phyloP scores from a whole-genome alignment of 306 rosid genomes.

The Quercus dentata region DNA sequence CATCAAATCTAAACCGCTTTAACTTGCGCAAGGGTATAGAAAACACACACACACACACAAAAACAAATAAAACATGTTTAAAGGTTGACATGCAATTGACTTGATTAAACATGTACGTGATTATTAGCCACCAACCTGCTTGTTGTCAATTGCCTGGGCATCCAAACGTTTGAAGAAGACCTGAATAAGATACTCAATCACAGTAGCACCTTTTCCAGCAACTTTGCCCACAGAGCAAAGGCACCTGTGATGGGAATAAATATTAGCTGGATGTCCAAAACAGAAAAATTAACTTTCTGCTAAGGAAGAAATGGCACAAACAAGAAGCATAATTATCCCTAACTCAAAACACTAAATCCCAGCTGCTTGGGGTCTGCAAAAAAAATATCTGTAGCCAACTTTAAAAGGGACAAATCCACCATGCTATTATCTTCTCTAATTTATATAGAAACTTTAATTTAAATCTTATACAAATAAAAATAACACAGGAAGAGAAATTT shows the following conservation, averaged over 20 bases:
- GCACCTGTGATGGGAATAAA: constrained; percentile 54
- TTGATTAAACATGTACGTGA: background rate
- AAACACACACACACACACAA: background rate
- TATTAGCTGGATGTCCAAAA: constrained; percentile 10
- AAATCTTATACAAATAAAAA: background rate
- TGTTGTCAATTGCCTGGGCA: constrained; percentile 63
- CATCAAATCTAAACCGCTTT: background rate
- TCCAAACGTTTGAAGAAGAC: constrained; percentile 79
- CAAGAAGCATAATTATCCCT: background rate
- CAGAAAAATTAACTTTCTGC: background rate
- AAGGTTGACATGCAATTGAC: background rate
- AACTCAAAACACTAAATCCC: background rate
- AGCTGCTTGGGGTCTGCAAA: background rate
- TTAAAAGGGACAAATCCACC: background rate
- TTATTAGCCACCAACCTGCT: constrained; percentile 58
- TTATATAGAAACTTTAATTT: background rate
- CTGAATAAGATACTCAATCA: constrained; percentile 80
- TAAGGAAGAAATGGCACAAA: background rate
- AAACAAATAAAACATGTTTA: background rate
- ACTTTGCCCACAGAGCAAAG: constrained; percentile 83
- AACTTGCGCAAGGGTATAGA: background rate
- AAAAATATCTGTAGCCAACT: background rate
- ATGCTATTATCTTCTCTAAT: background rate
- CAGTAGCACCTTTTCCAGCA: constrained; percentile 75
- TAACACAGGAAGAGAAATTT: background rate